Percentiles rank a stretch among this genome's conserved stretches.
Conservation (phyloP, 306 rosid genomes). For the Prunus kanzakura region DNA sequence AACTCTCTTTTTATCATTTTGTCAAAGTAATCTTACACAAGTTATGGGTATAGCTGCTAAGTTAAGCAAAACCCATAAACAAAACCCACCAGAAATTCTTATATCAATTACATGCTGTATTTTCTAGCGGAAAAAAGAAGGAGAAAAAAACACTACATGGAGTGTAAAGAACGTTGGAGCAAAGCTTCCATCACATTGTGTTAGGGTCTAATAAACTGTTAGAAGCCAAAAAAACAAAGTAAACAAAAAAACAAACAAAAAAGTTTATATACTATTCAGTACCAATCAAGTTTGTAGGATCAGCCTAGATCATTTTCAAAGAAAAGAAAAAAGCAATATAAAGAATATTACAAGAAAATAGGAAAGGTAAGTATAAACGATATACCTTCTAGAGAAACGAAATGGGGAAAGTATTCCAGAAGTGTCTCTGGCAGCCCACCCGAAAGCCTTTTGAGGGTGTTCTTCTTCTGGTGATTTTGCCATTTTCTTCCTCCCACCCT, state of each 20-base stretch:
- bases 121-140: no score
- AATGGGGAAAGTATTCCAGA: conserved; percentile 39
- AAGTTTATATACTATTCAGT: no score
- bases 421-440: conserved; percentile 42
- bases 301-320: neutral
- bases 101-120: neutral
- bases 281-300: neutral
- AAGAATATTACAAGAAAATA: no score
- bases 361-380: no score
- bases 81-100: neutral
- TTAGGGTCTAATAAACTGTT: no score
- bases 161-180: neutral
- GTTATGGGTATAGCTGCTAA: neutral
- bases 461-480: conserved; percentile 36
- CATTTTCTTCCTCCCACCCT: conserved; percentile 9
- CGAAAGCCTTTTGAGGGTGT: conserved; percentile 38
- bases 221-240: no score
- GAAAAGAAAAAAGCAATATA: no score
- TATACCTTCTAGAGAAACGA: conserved; percentile 37
- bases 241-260: no score
- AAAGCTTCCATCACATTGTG: no score
- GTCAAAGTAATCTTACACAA: neutral
- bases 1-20: neutral
- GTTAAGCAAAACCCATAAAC: neutral
- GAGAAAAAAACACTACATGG: no score